Evolutionary conservation across 495 filamentous ascomycete species (phyloP), one percentile per base, ranked within the genome.

Genomic region (Talaromyces thailandensis): DNA sequence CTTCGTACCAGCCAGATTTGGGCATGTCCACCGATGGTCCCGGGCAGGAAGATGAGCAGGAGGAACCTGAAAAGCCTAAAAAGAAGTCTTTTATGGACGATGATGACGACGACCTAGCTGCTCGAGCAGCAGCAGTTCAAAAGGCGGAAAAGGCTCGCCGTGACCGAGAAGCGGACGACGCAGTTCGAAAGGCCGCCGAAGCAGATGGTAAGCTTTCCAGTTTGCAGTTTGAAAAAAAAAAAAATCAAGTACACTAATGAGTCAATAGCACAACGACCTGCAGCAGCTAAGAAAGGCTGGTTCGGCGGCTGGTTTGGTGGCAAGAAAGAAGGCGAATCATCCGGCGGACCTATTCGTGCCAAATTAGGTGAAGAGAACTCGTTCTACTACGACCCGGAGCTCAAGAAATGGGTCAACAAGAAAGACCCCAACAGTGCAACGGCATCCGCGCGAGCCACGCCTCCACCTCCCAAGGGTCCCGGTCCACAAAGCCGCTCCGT

Each of bases 361-460:
- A 98, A 99, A 69, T 86, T 99, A 28, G 95, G 95, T 63, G 95
- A 99, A 73, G 88, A 93, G 67, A 94, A 82, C 68, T 89, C 84
- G 11, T 98, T 99, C 75, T 88, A 92, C 65, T 99, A 93, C 65
- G 95, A 99, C 72, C 87, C 90, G 4, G 90, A 96, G 23, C 81
- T 96, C 60, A 95, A 95, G 80, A 91, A 93, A 69, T 99, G 95
- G 95, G 84, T 99, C 74, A 96, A 99, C 74, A 96, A 97, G 79
- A 97, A 97, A 70, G 87, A 85, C 16, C 76, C 78, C 2, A 74
- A 70, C 28, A 75, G 73, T 58, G 69, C 75, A 12, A 72, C 74
- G 14, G 66, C 70, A 3, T 65, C 75, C 65, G 77, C 86, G 64
- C 72, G 80, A 68, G 69, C 82, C 14, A 75, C 81, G 0, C 78